Evolutionary conservation across 2,329 filamentous ascomycete genomes (phyloP).

Genomic region (Aspergillus arachidicola): DNA sequence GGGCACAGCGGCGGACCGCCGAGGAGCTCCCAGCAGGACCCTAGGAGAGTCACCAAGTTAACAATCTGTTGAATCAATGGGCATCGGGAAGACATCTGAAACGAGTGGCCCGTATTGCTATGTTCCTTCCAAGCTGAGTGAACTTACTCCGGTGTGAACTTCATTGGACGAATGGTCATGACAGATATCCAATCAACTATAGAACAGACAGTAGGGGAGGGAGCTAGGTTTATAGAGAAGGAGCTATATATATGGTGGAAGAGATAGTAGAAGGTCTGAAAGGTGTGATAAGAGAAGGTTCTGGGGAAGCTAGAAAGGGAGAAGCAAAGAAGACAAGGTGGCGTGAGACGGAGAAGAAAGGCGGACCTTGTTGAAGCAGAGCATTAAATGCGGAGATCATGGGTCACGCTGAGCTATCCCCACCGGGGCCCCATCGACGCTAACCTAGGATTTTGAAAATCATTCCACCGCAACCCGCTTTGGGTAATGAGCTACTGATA

Average conservation of each 20-base stretch:
- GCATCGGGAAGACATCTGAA: background rate
- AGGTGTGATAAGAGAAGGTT: background rate
- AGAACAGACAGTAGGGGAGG: constrained; percentile 17
- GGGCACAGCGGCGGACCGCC: constrained; percentile 48
- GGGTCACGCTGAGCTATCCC: background rate
- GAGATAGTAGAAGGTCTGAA: background rate
- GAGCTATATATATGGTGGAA: background rate
- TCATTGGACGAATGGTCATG: constrained; percentile 45
- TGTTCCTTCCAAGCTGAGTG: background rate
- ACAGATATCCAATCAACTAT: constrained; percentile 25
- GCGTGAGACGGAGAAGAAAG: background rate
- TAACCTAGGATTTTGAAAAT: background rate
- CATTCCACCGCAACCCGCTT: constrained; percentile 1
- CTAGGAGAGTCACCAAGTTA: constrained; percentile 27
- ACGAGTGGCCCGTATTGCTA: background rate
- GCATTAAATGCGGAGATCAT: background rate
- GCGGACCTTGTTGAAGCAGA: background rate
- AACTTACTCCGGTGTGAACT: constrained; percentile 47
- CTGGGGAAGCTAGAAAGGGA: background rate
- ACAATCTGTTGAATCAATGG: background rate
- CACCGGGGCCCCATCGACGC: background rate
- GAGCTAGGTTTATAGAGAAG: background rate
- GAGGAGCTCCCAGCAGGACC: constrained; percentile 50
- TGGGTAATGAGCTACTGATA: background rate
- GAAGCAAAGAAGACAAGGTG: background rate